phyloP scores from a whole-genome alignment of 768 basidiomycete species.

The Daedaleopsis nitida region DNA sequence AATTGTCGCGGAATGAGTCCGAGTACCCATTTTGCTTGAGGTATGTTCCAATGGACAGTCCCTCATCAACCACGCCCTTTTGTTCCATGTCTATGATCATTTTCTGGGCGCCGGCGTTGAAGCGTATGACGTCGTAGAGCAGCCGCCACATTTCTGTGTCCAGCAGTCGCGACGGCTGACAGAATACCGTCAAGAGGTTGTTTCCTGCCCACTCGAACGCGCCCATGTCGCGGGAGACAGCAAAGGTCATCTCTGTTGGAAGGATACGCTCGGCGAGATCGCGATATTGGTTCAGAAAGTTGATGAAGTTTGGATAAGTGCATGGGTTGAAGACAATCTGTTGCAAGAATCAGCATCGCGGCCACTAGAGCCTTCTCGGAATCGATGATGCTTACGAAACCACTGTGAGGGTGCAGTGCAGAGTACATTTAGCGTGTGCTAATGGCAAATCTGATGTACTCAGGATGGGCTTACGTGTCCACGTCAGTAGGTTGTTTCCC shows the following conservation, averaged over 20 bases:
- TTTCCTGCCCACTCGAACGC: constrained; percentile 79
- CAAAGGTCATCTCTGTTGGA: constrained; percentile 77
- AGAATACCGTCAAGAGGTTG: constrained; percentile 62
- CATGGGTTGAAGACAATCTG: constrained; percentile 77
- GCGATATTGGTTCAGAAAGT: constrained; percentile 56
- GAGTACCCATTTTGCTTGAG: constrained; percentile 67
- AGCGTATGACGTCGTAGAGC: constrained; percentile 69
- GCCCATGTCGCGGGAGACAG: constrained; percentile 70
- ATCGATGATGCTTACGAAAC: constrained; percentile 48
- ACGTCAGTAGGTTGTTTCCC: constrained; percentile 50
- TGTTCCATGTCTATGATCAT: constrained; percentile 36
- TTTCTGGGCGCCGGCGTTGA: constrained; percentile 67
- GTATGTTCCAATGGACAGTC: constrained; percentile 55
- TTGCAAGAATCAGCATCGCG: background rate
- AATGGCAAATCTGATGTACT: constrained; percentile 1
- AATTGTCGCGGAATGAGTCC: constrained; percentile 68
- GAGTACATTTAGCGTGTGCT: background rate
- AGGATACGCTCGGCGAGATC: constrained; percentile 44
- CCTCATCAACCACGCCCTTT: constrained; percentile 27
- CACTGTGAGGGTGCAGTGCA: constrained; percentile 35
- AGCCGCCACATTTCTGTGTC: constrained; percentile 72
- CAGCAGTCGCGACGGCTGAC: constrained; percentile 61
- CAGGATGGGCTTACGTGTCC: constrained; percentile 58
- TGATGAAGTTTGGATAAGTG: constrained; percentile 79
- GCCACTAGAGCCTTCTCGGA: too few species aligned